Percentiles rank a stretch among this genome's conserved stretches.
Evolutionary conservation across 371 early-diverging fungal species (phyloP).

Genomic region (Mucor piriformis): DNA sequence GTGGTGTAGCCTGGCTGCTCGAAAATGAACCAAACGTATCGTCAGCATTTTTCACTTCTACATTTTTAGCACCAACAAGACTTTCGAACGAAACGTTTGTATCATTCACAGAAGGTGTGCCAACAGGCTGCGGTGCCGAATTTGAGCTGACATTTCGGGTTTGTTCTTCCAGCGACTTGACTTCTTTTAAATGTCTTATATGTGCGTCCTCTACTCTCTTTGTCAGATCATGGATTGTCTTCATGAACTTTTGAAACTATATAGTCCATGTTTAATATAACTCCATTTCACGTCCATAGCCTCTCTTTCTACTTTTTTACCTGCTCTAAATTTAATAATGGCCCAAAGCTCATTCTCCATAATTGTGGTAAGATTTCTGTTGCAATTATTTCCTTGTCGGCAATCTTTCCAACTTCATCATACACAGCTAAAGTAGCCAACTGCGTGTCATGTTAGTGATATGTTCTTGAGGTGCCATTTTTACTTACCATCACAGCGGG

Average conservation of each 20-base stretch:
- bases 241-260: constrained; percentile 70
- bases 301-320: constrained; percentile 28
- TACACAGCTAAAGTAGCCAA: constrained; percentile 83
- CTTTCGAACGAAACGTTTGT: constrained; percentile 38
- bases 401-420: constrained; percentile 72
- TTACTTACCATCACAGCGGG: constrained; percentile 71
- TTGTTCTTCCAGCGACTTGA: constrained; percentile 63
- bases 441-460: constrained; percentile 17
- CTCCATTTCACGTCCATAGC: too few relatives aligned
- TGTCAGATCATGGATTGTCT: constrained; percentile 65
- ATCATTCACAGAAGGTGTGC: constrained; percentile 11
- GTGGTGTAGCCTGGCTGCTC: background rate
- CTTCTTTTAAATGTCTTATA: constrained; percentile 61
- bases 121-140: constrained; percentile 9
- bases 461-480: too few relatives aligned
- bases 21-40: constrained; percentile 26
- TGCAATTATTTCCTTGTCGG: constrained; percentile 79
- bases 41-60: constrained; percentile 1
- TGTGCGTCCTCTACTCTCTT: constrained; percentile 71
- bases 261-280: background rate
- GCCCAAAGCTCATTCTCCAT: constrained; percentile 80
- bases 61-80: constrained; percentile 31
- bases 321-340: constrained; percentile 70
- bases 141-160: constrained; percentile 41
- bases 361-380: constrained; percentile 78